Percentiles rank a stretch among this genome's conserved stretches.
Conservation (phyloP, 2,329 filamentous ascomycete species). For the Colletotrichum camelliae region DNA sequence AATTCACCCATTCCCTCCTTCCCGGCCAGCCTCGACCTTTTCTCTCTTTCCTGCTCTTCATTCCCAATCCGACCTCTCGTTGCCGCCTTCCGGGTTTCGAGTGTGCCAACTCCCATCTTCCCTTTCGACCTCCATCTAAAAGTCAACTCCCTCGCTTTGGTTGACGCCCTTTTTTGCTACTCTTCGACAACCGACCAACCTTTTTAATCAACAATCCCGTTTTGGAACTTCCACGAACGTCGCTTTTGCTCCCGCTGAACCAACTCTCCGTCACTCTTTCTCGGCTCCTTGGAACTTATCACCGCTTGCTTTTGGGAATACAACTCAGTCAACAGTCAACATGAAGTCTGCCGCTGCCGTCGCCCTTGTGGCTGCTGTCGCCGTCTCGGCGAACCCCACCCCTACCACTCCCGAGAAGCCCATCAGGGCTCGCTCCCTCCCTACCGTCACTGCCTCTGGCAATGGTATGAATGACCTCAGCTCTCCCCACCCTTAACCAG, state of each 20-base stretch:
- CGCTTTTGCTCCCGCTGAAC: background rate
- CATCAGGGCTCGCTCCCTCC: conserved; percentile 54
- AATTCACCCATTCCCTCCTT: conserved; percentile 16
- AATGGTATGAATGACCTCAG: conserved; percentile 50
- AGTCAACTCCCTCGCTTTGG: conserved; percentile 24
- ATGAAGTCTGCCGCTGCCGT: conserved; percentile 57
- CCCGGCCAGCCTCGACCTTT: background rate
- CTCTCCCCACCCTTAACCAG: conserved; percentile 9
- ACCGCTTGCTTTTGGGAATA: conserved; percentile 12
- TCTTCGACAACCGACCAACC: conserved; percentile 17
- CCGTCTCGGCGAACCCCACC: conserved; percentile 56
- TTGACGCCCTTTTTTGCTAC: conserved; percentile 16
- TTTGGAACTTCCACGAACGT: background rate
- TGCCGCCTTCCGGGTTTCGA: conserved; percentile 13
- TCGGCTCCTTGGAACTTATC: conserved; percentile 15
- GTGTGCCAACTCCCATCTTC: background rate
- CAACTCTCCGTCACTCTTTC: conserved; percentile 1
- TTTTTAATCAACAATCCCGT: conserved; percentile 17
- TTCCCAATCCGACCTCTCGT: conserved; percentile 10
- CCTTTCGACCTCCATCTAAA: background rate
- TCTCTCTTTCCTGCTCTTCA: conserved; percentile 6
- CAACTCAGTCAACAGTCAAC: conserved; percentile 27
- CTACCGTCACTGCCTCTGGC: conserved; percentile 58
- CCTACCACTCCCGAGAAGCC: conserved; percentile 52
- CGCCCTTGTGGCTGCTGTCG: conserved; percentile 50